Conservation (phyloP, 257 asterid species). For the Penstemon eatonii region DNA sequence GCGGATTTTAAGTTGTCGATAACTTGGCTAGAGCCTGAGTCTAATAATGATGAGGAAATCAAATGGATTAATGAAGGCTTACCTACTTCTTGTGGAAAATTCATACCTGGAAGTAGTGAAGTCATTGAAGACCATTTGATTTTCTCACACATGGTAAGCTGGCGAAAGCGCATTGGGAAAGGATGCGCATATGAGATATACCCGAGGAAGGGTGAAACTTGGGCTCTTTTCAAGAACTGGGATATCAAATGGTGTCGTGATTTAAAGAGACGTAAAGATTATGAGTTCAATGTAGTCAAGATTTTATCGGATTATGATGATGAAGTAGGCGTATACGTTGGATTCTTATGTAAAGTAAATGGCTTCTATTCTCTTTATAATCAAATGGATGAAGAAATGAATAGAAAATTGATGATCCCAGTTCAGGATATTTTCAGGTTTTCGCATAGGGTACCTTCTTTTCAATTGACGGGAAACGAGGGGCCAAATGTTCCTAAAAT, state of each 20-base stretch:
- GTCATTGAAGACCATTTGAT: conserved; percentile 36
- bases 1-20: conserved; percentile 41
- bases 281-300: conserved; percentile 52
- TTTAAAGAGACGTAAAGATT: conserved; percentile 27
- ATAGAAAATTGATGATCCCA: conserved; percentile 28
- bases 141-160: conserved; percentile 54
- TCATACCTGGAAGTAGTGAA: conserved; percentile 41
- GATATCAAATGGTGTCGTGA: conserved; percentile 43
- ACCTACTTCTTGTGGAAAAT: conserved; percentile 61
- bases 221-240: conserved; percentile 72
- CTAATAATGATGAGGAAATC: conserved; percentile 39
- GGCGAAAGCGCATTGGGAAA: conserved; percentile 27
- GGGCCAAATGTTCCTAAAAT: no score
- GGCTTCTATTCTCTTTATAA: conserved; percentile 42
- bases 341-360: conserved; percentile 43
- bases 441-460: background rate
- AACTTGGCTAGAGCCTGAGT: conserved; percentile 63
- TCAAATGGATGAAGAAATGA: conserved; percentile 27
- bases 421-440: conserved; percentile 47
- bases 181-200: conserved; percentile 26
- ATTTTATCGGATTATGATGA: conserved; percentile 43
- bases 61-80: conserved; percentile 53
- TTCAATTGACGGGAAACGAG: no score
- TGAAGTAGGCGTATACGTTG: conserved; percentile 43
- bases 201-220: conserved; percentile 62